Evolutionary conservation across 768 basidiomycete species (phyloP).

Genomic region (Daedaleopsis sinensis): DNA sequence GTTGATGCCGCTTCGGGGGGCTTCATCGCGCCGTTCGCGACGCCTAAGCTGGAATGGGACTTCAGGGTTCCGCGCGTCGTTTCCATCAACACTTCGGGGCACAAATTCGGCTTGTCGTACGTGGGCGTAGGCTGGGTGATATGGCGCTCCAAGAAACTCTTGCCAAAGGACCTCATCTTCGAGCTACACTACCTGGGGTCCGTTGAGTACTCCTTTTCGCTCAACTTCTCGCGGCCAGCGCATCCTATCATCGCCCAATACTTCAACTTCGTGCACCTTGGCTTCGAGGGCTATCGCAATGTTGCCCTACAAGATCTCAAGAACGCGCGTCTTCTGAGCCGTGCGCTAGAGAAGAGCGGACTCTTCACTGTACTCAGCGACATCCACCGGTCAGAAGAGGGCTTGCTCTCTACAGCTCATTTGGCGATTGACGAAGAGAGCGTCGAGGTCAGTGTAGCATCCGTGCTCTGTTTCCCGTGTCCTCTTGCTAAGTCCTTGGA

Average conservation of each 20-base stretch:
- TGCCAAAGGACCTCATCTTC: conserved; percentile 74
- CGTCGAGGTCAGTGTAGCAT: conserved; percentile 49
- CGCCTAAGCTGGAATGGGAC: conserved; percentile 58
- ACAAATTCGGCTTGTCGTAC: conserved; percentile 62
- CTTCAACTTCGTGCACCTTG: conserved; percentile 66
- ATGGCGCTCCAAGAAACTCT: conserved; percentile 56
- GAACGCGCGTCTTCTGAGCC: conserved; percentile 67
- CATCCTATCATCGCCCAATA: conserved; percentile 64
- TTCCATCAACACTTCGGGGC: conserved; percentile 59
- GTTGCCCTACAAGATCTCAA: conserved; percentile 51
- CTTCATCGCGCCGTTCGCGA: conserved; percentile 65
- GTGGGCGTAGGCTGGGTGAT: conserved; percentile 68
- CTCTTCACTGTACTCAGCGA: conserved; percentile 57
- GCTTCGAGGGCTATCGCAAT: conserved; percentile 54
- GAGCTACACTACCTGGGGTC: conserved; percentile 55
- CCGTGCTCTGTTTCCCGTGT: neutral
- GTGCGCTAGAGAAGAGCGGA: conserved; percentile 60
- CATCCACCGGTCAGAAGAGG: conserved; percentile 48
- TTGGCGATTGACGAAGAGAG: conserved; percentile 50
- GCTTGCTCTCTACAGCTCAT: conserved; percentile 32
- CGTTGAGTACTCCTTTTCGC: conserved; percentile 76
- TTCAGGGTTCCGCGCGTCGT: conserved; percentile 62
- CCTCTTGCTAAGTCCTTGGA: neutral
- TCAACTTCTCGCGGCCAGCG: conserved; percentile 64
- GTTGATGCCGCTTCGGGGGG: conserved; percentile 65